These are phyloP conservation scores for Lactarius quietus DNA, from an alignment of 768 basidiomycete genomes.

Conservation along the genomic window DNA sequence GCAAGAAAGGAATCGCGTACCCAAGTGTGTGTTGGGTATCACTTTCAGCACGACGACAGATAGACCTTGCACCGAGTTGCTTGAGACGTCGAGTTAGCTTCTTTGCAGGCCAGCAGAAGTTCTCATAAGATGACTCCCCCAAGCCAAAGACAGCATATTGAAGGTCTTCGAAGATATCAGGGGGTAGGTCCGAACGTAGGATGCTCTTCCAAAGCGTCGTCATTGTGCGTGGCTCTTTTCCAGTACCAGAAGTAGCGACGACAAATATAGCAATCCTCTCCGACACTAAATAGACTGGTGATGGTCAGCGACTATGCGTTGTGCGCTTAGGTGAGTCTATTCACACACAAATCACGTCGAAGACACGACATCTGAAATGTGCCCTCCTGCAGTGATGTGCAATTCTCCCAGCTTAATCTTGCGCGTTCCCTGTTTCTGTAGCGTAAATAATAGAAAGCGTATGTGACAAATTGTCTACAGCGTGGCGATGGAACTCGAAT, in stretches of 20 bases:
- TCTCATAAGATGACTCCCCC: constrained; percentile 83
- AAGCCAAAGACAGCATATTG: constrained; percentile 79
- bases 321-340: neutral
- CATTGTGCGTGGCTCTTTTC: constrained; percentile 77
- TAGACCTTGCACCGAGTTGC: constrained; percentile 63
- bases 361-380: constrained; percentile 35
- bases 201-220: constrained; percentile 72
- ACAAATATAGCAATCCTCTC: constrained; percentile 72
- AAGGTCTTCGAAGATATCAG: constrained; percentile 76
- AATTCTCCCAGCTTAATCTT: constrained; percentile 73
- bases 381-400: constrained; percentile 68
- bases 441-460: constrained; percentile 71
- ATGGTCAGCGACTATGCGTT: neutral
- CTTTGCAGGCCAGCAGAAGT: constrained; percentile 92
- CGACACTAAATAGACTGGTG: constrained; percentile 60
- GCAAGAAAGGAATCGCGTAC: constrained; percentile 40
- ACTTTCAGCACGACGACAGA: constrained; percentile 70
- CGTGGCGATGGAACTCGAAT: constrained; percentile 3
- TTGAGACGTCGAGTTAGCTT: constrained; percentile 63
- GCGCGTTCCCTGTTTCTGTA: constrained; percentile 89
- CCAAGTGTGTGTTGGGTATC: constrained; percentile 83
- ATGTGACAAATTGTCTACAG: neutral
- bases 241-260: constrained; percentile 81
- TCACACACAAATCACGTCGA: constrained; percentile 32
- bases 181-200: constrained; percentile 70